Percentiles rank a stretch among this genome's conserved stretches.
phyloP scores from a whole-genome alignment of 495 filamentous ascomycete genomes.

The Beverwykella pulmonaria region DNA sequence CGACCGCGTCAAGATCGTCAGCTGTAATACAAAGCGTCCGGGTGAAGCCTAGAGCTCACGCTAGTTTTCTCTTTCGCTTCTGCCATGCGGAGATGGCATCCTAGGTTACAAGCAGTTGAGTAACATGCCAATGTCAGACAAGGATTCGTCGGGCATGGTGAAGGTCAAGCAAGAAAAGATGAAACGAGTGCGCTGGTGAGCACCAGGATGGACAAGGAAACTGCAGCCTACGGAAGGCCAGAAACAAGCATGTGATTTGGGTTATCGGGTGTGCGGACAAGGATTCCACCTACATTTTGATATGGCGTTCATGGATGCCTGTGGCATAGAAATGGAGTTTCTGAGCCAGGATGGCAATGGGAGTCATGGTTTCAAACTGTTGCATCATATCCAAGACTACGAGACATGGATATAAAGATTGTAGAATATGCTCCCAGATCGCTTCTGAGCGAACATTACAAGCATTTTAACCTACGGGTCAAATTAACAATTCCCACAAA shows the following conservation, averaged over 20 bases:
- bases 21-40: constrained; percentile 84
- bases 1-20: constrained; percentile 92
- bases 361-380: too few relatives aligned
- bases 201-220: neutral
- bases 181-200: neutral
- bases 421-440: too few relatives aligned
- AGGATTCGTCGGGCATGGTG: neutral
- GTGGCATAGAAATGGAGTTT: neutral
- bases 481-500: too few relatives aligned
- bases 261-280: neutral
- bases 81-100: neutral
- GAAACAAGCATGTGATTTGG: neutral
- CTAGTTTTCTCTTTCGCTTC: neutral
- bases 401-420: too few relatives aligned
- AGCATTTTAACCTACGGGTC: too few relatives aligned
- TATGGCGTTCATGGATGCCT: neutral
- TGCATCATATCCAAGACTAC: too few relatives aligned
- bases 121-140: too few relatives aligned
- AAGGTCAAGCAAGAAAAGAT: neutral
- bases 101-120: too few relatives aligned
- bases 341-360: too few relatives aligned
- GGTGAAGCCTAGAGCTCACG: constrained; percentile 55
- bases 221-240: neutral
- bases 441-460: too few relatives aligned
- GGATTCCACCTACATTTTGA: neutral